These are phyloP conservation scores for Alloascoidea africana DNA, from an alignment of 805 yeast genomes.

Conservation along the genomic window DNA sequence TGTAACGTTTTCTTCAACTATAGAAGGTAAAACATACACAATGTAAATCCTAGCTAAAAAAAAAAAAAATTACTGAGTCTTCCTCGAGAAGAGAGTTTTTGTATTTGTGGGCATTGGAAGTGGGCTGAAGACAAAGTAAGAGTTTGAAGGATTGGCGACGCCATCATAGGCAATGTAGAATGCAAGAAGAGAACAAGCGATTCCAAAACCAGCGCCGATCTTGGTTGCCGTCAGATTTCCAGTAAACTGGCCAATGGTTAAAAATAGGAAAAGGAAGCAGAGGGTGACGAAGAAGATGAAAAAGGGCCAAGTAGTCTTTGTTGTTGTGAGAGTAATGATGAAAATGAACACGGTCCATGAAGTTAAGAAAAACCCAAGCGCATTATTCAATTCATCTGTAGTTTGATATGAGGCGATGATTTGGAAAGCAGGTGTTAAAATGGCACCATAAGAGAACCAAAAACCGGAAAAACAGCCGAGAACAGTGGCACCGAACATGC, in stretches of 20 bases:
- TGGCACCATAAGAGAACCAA: slow-evolving; percentile 1
- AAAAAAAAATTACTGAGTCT: too few relatives aligned
- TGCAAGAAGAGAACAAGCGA: not conserved
- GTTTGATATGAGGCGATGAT: not conserved
- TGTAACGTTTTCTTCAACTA: too few relatives aligned
- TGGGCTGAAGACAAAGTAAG: not conserved
- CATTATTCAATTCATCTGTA: not conserved
- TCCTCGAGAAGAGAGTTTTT: not conserved
- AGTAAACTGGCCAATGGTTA: not conserved
- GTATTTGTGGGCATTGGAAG: not conserved
- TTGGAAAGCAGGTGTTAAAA: not conserved
- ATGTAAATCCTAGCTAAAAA: too few relatives aligned
- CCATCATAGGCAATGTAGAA: not conserved
- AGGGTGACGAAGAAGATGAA: not conserved
- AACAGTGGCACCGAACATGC: not conserved
- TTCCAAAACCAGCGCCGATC: not conserved
- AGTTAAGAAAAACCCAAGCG: not conserved
- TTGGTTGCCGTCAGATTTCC: not conserved
- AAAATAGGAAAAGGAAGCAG: not conserved
- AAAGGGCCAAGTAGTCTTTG: not conserved
- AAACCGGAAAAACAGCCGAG: not conserved
- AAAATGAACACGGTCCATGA: not conserved
- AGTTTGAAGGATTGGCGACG: not conserved
- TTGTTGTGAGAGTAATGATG: not conserved
- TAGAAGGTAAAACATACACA: too few relatives aligned